Percentiles rank a stretch among this genome's conserved stretches.
Conservation (phyloP, 106 monocot species). For the Acorus gramineus region DNA sequence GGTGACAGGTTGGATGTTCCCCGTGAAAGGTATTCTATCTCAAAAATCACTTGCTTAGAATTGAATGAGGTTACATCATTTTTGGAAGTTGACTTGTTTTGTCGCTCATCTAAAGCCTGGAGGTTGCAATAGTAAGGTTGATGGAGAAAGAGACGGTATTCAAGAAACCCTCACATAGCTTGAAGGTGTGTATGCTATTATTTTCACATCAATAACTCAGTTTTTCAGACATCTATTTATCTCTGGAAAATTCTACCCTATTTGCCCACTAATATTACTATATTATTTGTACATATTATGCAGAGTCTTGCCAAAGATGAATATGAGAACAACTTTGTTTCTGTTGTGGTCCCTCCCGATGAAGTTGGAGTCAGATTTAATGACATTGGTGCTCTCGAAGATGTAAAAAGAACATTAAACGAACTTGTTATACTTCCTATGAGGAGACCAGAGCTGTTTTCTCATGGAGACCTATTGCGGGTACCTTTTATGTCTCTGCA, state of each 20-base stretch:
- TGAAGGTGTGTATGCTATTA: slow-evolving; percentile 38
- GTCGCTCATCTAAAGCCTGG: slow-evolving; percentile 46
- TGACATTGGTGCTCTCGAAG: slow-evolving; percentile 77
- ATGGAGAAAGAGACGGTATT: slow-evolving; percentile 48
- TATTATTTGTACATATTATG: slow-evolving; percentile 11
- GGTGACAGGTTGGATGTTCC: slow-evolving; percentile 59
- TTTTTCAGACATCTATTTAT: too few relatives aligned
- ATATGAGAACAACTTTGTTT: slow-evolving; percentile 79
- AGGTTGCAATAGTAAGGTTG: slow-evolving; percentile 68
- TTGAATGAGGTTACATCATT: neutral
- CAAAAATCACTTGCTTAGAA: neutral
- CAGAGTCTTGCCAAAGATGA: slow-evolving; percentile 67
- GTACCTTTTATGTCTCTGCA: too few relatives aligned
- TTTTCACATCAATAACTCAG: too few relatives aligned
- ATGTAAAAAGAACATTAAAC: slow-evolving; percentile 76
- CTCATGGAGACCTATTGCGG: too few relatives aligned
- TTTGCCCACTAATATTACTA: neutral
- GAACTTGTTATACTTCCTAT: slow-evolving; percentile 92
- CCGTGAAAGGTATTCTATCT: slow-evolving; percentile 50
- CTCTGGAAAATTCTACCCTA: too few relatives aligned
- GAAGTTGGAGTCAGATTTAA: slow-evolving; percentile 86
- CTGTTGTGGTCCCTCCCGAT: slow-evolving; percentile 75
- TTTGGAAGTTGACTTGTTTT: neutral
- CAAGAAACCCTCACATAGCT: slow-evolving; percentile 45
- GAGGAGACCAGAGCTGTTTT: slow-evolving; percentile 72